Percentiles rank a stretch among this genome's conserved stretches.
Conservation (phyloP, 257 asterid species). For the Fraxinus americana region DNA sequence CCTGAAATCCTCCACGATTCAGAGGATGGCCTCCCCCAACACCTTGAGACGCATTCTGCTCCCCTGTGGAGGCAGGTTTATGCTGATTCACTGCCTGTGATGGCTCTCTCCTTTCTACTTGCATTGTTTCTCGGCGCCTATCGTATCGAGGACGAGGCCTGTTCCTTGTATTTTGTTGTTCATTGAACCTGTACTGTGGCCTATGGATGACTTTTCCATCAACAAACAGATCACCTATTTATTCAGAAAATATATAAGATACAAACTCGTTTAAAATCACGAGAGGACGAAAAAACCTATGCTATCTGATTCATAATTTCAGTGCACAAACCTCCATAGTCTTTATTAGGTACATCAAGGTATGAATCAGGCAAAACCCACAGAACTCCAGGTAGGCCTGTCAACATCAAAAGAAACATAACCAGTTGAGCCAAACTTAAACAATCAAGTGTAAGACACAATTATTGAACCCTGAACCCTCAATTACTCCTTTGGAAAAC, state of each 20-base stretch:
- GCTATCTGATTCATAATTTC: not conserved
- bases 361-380: conserved; percentile 94
- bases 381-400: conserved; percentile 69
- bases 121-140: conserved; percentile 81
- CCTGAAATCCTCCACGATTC: conserved; percentile 30
- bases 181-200: conserved; percentile 68
- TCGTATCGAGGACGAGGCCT: conserved; percentile 84
- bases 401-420: conserved; percentile 22
- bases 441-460: not conserved
- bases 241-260: conserved; percentile 19
- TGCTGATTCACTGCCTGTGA: conserved; percentile 32
- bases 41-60: conserved; percentile 24
- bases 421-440: conserved; percentile 13
- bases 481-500: conserved; percentile 6
- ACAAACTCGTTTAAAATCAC: not conserved
- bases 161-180: conserved; percentile 51
- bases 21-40: conserved; percentile 18
- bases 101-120: conserved; percentile 57
- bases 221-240: conserved; percentile 65
- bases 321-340: conserved; percentile 70
- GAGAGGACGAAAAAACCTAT: not conserved
- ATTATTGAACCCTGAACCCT: not conserved
- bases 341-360: conserved; percentile 84
- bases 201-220: conserved; percentile 85
- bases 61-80: conserved; percentile 18